phyloP scores from a whole-genome alignment of 2,329 filamentous ascomycete species.

The Apiospora rasikravindrae region DNA sequence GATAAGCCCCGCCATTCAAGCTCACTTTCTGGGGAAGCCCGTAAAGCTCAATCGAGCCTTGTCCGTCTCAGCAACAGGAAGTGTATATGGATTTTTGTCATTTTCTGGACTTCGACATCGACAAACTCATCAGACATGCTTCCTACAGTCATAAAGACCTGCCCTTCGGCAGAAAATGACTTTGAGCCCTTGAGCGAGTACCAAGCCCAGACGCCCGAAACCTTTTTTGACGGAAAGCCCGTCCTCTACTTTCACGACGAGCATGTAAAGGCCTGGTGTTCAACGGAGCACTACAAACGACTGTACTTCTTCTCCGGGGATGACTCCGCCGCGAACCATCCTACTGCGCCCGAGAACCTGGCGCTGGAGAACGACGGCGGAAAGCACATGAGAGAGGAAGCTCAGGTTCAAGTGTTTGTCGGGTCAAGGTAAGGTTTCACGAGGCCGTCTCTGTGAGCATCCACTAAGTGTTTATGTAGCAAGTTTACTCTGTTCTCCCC shows the following conservation, averaged over 20 bases:
- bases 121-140: conserved; percentile 40
- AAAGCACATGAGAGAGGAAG: conserved; percentile 42
- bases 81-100: background rate
- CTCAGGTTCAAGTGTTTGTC: conserved; percentile 61
- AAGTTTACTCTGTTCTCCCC: conserved; percentile 69
- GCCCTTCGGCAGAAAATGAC: conserved; percentile 58
- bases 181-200: conserved; percentile 72
- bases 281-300: conserved; percentile 57
- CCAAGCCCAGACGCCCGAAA: conserved; percentile 72
- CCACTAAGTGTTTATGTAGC: conserved; percentile 38
- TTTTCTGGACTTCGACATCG: background rate
- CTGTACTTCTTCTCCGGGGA: conserved; percentile 59
- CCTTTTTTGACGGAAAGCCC: conserved; percentile 74
- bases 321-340: conserved; percentile 31
- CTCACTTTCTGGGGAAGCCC: background rate
- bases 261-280: conserved; percentile 62
- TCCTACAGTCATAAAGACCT: conserved; percentile 60
- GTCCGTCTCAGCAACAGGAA: conserved; percentile 4
- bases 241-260: conserved; percentile 69
- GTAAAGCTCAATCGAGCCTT: background rate
- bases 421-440: conserved; percentile 59
- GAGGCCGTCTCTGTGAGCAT: conserved; percentile 43
- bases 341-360: conserved; percentile 40
- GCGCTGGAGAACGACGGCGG: conserved; percentile 40
- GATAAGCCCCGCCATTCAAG: conserved; percentile 26